Evolutionary conservation across 176 grass and related monocot genomes (phyloP).

Genomic region (Oryza punctata): DNA sequence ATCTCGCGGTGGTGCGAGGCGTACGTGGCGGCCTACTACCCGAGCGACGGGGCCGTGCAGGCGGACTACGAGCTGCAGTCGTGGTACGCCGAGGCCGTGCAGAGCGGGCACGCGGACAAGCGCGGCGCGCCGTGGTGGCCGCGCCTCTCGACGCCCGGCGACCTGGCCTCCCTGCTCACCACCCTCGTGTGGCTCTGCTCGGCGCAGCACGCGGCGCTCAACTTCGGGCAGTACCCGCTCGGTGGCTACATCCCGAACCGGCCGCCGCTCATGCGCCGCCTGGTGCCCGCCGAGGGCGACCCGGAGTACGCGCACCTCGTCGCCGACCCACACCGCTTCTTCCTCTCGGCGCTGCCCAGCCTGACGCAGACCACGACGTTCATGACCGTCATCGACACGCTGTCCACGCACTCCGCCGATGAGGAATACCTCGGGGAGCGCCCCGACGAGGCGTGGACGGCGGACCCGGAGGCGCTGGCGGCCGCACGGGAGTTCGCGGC

Average conservation of each 20-base stretch:
- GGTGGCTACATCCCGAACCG: constrained; percentile 95
- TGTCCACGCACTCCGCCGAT: constrained; percentile 92
- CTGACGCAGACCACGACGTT: constrained; percentile 87
- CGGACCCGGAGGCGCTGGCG: constrained; percentile 53
- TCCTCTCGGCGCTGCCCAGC: constrained; percentile 85
- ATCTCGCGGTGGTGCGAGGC: constrained; percentile 57
- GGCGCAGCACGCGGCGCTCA: constrained; percentile 93
- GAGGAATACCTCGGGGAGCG: constrained; percentile 93
- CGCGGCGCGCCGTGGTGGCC: constrained; percentile 91
- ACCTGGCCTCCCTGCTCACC: constrained; percentile 70
- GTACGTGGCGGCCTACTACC: constrained; percentile 78
- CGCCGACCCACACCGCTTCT: constrained; percentile 78
- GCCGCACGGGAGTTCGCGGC: constrained; percentile 60
- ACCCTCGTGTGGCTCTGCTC: constrained; percentile 89
- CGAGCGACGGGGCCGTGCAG: constrained; percentile 45
- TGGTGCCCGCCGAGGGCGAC: constrained; percentile 77
- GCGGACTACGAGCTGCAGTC: constrained; percentile 80
- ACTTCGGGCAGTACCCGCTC: constrained; percentile 97
- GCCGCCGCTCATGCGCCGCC: constrained; percentile 88
- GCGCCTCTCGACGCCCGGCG: constrained; percentile 45
- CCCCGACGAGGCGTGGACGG: constrained; percentile 71
- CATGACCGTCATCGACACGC: constrained; percentile 98
- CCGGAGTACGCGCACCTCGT: constrained; percentile 71
- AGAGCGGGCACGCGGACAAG: constrained; percentile 77
- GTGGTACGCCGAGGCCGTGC: constrained; percentile 78